Base-by-base conservation (phyloP, 108 stramenopile species). In the Cyclostephanos invisitatus region DNA sequence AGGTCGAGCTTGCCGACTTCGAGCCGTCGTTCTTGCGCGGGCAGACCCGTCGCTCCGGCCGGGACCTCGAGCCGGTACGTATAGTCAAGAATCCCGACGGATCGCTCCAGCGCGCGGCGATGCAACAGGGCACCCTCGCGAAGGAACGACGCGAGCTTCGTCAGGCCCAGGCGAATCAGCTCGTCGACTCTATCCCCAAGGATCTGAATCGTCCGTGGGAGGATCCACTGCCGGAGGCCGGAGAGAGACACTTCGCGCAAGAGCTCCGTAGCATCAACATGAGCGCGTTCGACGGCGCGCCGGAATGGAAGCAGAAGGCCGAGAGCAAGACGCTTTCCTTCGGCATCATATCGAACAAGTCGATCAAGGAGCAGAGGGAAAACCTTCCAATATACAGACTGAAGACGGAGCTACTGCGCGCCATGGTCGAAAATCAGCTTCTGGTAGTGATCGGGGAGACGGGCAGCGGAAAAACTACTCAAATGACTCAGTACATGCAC, bases 51-150 rank as follows among this genome's bases (percentile, higher is more conserved):
- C 80, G 87, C 14, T 85, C 83, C 11, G 91, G 94, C 1, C 72
- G 86, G 40, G 86, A 93, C 49, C 68, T 94, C 12, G 94, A 94
- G 55, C 99, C 98, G 14, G 75, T 98, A 20, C 87, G 90, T 25
- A 97, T 99, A 72, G 96, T 98, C 38, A 96, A 94, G 72, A 98
- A 99, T 86, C 99, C 99, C 0, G 99, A 99, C 74, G 99, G 99
- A 7, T 92, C 92, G 22, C 60, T 99, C 38, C 94, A 97, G 73
- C 90, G 99, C 22, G 98, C 99, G 4, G 99, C 99, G 5, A 86
- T 97, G 85, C 95, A 95, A 68, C 99, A 99, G 73, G 77, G 73
- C 17, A 87, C 89, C 28, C 70, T 98, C 72, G 91, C 96, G 18
- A 98, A 98, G 73, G 99, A 99, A 79, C 88, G 99, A 11, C 80